Percentiles rank a stretch among this genome's conserved stretches.
Conservation (phyloP, 2,329 filamentous ascomycete species). For the Fusarium redolens region DNA sequence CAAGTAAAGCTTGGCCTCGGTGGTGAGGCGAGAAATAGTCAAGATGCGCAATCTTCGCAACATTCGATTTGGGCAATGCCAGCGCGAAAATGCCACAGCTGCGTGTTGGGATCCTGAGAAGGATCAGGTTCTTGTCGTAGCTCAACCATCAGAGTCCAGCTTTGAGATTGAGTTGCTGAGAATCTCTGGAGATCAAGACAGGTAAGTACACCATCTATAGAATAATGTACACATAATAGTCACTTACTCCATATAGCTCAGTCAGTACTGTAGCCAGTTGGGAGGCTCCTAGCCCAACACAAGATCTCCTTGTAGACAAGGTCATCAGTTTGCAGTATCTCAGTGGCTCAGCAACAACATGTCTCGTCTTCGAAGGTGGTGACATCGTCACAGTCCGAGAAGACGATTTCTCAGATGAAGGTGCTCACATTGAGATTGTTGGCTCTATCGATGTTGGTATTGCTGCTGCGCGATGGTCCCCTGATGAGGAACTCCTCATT, state of each 20-base stretch:
- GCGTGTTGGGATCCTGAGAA: slow-evolving; percentile 86
- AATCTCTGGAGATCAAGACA: slow-evolving; percentile 57
- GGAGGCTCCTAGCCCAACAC: slow-evolving; percentile 85
- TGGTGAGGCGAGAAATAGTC: slow-evolving; percentile 3
- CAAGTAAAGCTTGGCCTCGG: not conserved
- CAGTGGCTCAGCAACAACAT: slow-evolving; percentile 79
- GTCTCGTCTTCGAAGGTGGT: slow-evolving; percentile 87
- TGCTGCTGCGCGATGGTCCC: slow-evolving; percentile 89
- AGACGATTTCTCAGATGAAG: slow-evolving; percentile 55
- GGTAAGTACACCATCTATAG: slow-evolving; percentile 51
- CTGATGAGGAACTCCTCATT: slow-evolving; percentile 90
- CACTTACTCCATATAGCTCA: slow-evolving; percentile 42
- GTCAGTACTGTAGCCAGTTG: slow-evolving; percentile 76
- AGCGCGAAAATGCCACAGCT: slow-evolving; percentile 74
- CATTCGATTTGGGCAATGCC: slow-evolving; percentile 75
- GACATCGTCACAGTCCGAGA: slow-evolving; percentile 91
- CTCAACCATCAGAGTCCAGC: slow-evolving; percentile 80
- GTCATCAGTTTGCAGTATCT: slow-evolving; percentile 88
- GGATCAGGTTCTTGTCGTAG: slow-evolving; percentile 83
- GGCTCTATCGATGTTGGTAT: slow-evolving; percentile 95
- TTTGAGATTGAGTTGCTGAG: slow-evolving; percentile 78
- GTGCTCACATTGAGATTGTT: slow-evolving; percentile 92
- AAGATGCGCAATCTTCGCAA: slow-evolving; percentile 90
- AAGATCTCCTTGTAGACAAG: slow-evolving; percentile 78
- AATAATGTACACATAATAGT: not conserved